Conservation (phyloP, 768 basidiomycete genomes). For the Trametes coccinea region DNA sequence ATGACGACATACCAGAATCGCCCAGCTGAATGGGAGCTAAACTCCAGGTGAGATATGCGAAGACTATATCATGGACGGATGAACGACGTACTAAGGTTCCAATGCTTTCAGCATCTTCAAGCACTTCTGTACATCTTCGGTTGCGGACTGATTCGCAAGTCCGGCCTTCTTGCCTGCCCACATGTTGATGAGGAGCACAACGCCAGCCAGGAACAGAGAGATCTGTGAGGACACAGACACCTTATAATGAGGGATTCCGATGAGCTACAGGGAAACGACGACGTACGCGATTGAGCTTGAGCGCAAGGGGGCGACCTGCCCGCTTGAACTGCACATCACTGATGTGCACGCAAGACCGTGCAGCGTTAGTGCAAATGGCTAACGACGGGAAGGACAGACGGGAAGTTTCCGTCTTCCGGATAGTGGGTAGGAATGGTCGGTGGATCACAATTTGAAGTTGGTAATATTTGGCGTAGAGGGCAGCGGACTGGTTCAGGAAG, state of each 20-base stretch:
- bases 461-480: constrained; percentile 45
- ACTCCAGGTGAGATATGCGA: not conserved
- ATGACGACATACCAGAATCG: not conserved
- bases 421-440: constrained; percentile 74
- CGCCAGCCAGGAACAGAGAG: constrained; percentile 41
- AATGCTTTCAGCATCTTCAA: constrained; percentile 29
- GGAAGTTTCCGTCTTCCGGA: constrained; percentile 45
- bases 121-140: constrained; percentile 45
- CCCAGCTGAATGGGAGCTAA: not conserved
- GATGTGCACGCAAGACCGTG: constrained; percentile 72
- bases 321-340: constrained; percentile 49
- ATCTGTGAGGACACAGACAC: constrained; percentile 14
- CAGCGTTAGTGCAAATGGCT: constrained; percentile 85
- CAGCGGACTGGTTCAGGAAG: constrained; percentile 39
- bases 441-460: constrained; percentile 69
- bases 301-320: not conserved
- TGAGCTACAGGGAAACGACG: not conserved
- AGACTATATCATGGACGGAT: not conserved
- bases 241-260: no score
- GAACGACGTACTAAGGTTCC: constrained; percentile 15
- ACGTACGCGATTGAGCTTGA: constrained; percentile 10
- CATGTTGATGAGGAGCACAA: constrained; percentile 51
- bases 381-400: constrained; percentile 57
- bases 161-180: constrained; percentile 45
- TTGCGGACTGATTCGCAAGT: constrained; percentile 36